Evolutionary conservation across 768 basidiomycete genomes (phyloP), one percentile per base, ranked within the genome.

Genomic region (Panaeolus papilionaceus): DNA sequence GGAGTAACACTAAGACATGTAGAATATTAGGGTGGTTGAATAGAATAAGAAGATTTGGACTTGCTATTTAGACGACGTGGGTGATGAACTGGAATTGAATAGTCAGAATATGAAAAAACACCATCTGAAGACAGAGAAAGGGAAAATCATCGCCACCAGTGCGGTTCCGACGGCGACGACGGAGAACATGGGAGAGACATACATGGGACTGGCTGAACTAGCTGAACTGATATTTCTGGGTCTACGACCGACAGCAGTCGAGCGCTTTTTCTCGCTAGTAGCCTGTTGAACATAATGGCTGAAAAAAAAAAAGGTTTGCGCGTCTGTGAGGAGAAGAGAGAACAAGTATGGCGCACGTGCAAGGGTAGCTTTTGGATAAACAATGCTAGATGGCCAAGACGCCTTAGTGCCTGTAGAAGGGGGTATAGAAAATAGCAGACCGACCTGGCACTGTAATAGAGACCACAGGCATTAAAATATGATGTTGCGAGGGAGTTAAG

Each of bases 201-300:
- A 89, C 86, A 81, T 87, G 65, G 84, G 78, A 64, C 77, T 78
- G 18, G 68, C 54, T 33, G 54, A 63, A 47, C 72, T 70, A 16
- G 80, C 80, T 62, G 88, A 77, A 68, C 81, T 89, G 42, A 86
- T 79, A 71, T 89, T 88, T 72, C 92, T 87, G 26, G 92, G 89
- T 74, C 91, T 85, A 68, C 92, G 88, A 71, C 79, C 79, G 40
- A 83, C 77, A 47, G 85, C 81, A 23, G 84, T 81, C 67, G 78
- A 81, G 68, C 92, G 91, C 77, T 93, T 93, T 83, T 92, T 92
- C 80, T 94, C 92, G 77, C 86, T 91, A 6, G 93, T 94, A 20
- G 90, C 91, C 78, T 94, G 92, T 74, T 94, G 93, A 33, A 94
- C 90, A 75, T 80, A 89, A 75, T 94, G 91, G 68, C 92, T 93